Percentiles rank a stretch among this genome's conserved stretches.
Conservation (phyloP, 345 rosid genomes). For the Microcos paniculata region DNA sequence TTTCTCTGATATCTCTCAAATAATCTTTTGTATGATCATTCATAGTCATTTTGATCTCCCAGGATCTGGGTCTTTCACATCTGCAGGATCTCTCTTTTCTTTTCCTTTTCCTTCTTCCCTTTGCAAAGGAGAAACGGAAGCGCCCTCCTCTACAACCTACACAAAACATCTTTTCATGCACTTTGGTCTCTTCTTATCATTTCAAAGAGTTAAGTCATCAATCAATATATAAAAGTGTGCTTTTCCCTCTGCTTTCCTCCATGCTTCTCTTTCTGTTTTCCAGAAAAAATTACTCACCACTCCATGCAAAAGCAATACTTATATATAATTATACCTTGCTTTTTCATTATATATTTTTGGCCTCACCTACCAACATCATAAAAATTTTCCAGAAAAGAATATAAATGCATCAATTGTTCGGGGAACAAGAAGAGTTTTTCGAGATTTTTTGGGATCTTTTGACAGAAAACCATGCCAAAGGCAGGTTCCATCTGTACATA, state of each 20-base stretch:
- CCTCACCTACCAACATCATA: conserved; percentile 14
- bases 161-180: conserved; percentile 18
- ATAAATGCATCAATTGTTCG: neutral
- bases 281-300: neutral
- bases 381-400: neutral
- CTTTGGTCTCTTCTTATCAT: conserved; percentile 23
- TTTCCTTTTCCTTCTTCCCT: neutral
- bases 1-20: neutral
- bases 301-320: neutral
- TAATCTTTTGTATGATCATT: neutral
- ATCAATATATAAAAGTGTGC: neutral
- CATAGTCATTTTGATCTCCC: conserved; percentile 19
- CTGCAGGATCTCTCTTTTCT: neutral
- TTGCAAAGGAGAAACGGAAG: neutral
- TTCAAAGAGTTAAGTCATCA: neutral
- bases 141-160: neutral
- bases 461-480: neutral
- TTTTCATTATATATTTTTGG: conserved; percentile 12
- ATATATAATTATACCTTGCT: neutral
- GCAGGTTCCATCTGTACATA: conserved; percentile 11
- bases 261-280: neutral
- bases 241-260: neutral
- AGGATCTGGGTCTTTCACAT: conserved; percentile 33
- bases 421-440: neutral
- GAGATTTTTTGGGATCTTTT: neutral